Conservation (phyloP, 73 alveolate species). For the Symbiodinium pilosum region DNA sequence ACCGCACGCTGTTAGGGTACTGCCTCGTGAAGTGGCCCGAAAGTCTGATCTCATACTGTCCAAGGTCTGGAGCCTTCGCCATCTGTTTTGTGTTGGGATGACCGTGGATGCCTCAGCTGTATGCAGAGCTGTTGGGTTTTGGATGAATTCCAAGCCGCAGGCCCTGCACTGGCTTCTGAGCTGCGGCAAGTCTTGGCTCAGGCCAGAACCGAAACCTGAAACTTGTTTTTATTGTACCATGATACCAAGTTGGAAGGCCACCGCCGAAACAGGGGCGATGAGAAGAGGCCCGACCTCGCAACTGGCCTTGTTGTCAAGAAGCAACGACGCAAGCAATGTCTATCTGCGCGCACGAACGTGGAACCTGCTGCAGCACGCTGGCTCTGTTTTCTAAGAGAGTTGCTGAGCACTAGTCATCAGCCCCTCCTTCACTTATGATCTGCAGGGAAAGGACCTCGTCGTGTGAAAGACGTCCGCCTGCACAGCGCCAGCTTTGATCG, state of each 20-base stretch:
- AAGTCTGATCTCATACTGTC: too few relatives aligned
- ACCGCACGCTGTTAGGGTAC: too few relatives aligned
- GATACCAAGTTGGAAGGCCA: neutral
- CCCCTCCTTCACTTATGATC: neutral
- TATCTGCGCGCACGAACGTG: too few relatives aligned
- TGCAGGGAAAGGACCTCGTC: neutral
- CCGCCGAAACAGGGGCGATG: neutral
- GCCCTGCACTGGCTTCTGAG: neutral
- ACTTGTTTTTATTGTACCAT: too few relatives aligned
- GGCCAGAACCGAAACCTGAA: neutral
- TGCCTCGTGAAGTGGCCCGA: too few relatives aligned
- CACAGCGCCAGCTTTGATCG: neutral
- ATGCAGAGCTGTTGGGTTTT: neutral
- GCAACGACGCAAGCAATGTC: too few relatives aligned
- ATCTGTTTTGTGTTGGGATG: neutral
- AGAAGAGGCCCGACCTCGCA: neutral
- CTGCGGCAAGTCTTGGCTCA: conserved; percentile 11
- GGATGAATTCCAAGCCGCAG: neutral
- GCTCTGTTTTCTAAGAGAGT: too few relatives aligned
- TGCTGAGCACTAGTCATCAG: too few relatives aligned
- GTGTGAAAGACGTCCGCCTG: neutral
- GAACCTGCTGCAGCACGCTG: too few relatives aligned
- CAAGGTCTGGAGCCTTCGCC: neutral
- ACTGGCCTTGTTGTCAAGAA: neutral
- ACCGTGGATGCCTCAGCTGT: neutral